Percentiles rank a stretch among this genome's conserved stretches.
Evolutionary conservation across 148 eudicot species (phyloP).

Genomic region (Mesembryanthemum crystallinum): DNA sequence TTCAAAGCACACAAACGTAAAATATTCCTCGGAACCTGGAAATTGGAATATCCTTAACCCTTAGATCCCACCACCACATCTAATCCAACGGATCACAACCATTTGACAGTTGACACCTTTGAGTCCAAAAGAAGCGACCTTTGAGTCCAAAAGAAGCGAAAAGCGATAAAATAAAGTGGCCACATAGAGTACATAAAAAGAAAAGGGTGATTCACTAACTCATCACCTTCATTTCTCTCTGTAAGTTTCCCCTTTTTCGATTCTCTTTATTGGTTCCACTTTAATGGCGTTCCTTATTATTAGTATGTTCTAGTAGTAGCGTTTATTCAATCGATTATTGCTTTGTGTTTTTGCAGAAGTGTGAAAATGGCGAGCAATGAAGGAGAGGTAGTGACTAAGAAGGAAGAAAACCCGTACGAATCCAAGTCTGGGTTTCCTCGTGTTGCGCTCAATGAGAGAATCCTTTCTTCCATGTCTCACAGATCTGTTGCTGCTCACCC

Average conservation of each 20-base stretch:
- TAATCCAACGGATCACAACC: constrained; percentile 3
- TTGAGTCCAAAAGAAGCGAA: neutral
- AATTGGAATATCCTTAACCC: neutral
- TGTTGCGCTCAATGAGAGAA: constrained; percentile 75
- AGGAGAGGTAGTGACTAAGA: constrained; percentile 38
- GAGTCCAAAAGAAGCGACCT: no score
- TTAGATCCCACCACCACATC: neutral
- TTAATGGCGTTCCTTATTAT: neutral
- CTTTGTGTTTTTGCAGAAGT: neutral
- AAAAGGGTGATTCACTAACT: neutral
- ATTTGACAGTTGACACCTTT: neutral
- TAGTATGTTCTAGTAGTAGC: neutral
- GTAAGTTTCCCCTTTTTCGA: neutral
- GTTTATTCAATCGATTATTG: neutral
- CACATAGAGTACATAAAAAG: no score
- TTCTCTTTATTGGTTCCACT: neutral
- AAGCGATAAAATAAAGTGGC: no score
- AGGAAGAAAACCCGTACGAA: constrained; percentile 15
- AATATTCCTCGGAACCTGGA: neutral
- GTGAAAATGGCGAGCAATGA: constrained; percentile 50
- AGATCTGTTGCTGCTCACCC: constrained; percentile 96
- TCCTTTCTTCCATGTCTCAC: constrained; percentile 72
- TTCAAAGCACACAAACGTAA: neutral
- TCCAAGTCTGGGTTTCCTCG: constrained; percentile 35
- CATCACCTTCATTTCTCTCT: neutral